Base-by-base conservation (phyloP, 2,329 filamentous ascomycete genomes). In the Metarhizium robertsii region DNA sequence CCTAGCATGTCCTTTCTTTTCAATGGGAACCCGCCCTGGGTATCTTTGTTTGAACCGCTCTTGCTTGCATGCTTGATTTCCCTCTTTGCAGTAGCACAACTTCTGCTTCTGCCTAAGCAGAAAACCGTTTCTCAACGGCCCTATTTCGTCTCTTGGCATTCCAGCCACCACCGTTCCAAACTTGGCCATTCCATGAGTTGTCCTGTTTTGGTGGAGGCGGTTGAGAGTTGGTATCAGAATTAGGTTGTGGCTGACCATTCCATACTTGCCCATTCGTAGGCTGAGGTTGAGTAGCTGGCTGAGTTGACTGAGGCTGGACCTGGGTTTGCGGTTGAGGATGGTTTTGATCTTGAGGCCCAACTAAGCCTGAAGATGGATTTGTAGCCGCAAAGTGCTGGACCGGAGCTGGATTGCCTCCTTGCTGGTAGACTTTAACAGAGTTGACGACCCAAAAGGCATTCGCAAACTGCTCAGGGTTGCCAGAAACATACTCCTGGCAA, bases 371-470 rank as follows among this genome's bases (percentile, higher is more conserved):
- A 7, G 32, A 11, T 11, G 32, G 10, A 34, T 34, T 11, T 34
- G 1, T 2, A 7, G 32, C 32, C 32, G 32, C 6, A 11, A 8
- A 34, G 32, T 34, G 32, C 10, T 34, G 32, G 32, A 34, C 32
- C 11, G 32, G 32, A 34, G 2, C 32, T 49, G 48, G 49, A 10
- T 42, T 45, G 14, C 51, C 55, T 14, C 51, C 43, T 54, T 64
- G 58, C 54, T 64, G 55, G 58, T 79, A 91, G 14, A 90, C 80
- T 71, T 81, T 84, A 65, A 91, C 74, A 40, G 79, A 84, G 66
- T 87, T 88, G 71, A 95, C 79, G 57, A 81, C 71, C 88, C 90
- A 95, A 73, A 86, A 95, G 1, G 88, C 81, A 29, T 92, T 79
- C 20, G 71, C 66, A 68, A 94, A 95, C 13, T 78, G 87, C 8